These are phyloP conservation scores for Geranomyces michiganensis DNA, from an alignment of 192 early-diverging fungal species.

Conservation along the genomic window DNA sequence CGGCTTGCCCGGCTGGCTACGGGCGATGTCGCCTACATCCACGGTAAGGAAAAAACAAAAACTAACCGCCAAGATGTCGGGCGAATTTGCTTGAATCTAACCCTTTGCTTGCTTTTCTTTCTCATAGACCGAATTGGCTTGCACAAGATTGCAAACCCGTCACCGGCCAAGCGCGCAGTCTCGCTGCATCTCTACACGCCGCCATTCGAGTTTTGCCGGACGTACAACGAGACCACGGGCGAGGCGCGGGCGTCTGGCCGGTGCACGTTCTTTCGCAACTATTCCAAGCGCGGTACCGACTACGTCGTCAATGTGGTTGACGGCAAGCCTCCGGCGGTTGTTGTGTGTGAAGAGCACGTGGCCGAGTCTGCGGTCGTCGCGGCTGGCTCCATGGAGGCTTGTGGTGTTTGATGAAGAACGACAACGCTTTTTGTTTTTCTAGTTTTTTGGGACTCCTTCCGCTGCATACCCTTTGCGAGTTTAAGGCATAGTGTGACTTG, in stretches of 20 bases:
- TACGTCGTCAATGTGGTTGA: too few relatives aligned
- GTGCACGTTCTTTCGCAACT: constrained; percentile 56
- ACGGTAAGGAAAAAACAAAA: constrained; percentile 58
- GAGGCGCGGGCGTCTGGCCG: constrained; percentile 57
- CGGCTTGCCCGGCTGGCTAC: constrained; percentile 48
- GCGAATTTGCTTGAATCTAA: too few relatives aligned
- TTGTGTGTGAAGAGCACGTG: too few relatives aligned
- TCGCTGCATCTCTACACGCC: constrained; percentile 92
- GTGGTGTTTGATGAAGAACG: not conserved
- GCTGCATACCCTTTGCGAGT: too few relatives aligned
- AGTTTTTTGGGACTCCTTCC: too few relatives aligned
- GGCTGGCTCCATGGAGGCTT: not conserved
- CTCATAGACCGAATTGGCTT: constrained; percentile 85
- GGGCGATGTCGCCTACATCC: constrained; percentile 83
- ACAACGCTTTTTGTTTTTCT: too few relatives aligned
- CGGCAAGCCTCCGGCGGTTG: too few relatives aligned
- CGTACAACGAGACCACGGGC: constrained; percentile 81
- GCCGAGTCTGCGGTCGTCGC: not conserved
- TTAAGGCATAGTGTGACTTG: too few relatives aligned
- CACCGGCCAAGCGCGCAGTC: constrained; percentile 58
- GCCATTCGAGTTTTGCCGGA: constrained; percentile 80
- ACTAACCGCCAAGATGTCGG: too few relatives aligned
- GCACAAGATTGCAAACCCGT: constrained; percentile 78
- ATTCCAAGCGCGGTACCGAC: constrained; percentile 1
- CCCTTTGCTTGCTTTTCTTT: too few relatives aligned